Percentiles rank a stretch among this genome's conserved stretches.
phyloP scores from a whole-genome alignment of 352 stramenopile species.

The Elongisporangium prolatum region DNA sequence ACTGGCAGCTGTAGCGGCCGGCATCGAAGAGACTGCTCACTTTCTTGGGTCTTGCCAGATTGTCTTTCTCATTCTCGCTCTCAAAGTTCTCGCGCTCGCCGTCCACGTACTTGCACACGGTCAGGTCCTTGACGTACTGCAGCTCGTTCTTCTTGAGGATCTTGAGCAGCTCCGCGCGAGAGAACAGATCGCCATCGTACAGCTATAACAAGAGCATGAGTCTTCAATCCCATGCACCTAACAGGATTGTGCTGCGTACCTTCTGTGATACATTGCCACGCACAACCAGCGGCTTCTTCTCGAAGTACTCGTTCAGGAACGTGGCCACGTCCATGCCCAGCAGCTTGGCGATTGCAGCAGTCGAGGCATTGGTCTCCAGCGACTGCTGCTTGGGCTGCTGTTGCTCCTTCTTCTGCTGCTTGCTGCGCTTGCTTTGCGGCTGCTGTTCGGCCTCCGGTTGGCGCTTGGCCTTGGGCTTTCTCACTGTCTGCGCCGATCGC shows the following conservation, averaged over 20 bases:
- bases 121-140: conserved; percentile 62
- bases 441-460: conserved; percentile 13
- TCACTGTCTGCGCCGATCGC: no score
- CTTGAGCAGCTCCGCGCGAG: conserved; percentile 59
- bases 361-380: conserved; percentile 12
- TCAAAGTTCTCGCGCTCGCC: conserved; percentile 66
- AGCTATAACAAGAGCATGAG: conserved; percentile 12
- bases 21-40: conserved; percentile 56
- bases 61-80: conserved; percentile 40
- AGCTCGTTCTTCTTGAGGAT: conserved; percentile 52
- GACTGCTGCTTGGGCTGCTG: conserved; percentile 5
- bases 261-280: conserved; percentile 37
- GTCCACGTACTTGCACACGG: conserved; percentile 70
- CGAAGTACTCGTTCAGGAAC: conserved; percentile 76
- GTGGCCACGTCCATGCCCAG: conserved; percentile 56
- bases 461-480: conserved; percentile 24
- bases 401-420: conserved; percentile 30
- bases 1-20: conserved; percentile 77
- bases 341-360: conserved; percentile 30
- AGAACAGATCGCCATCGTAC: conserved; percentile 62
- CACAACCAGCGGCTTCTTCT: conserved; percentile 82
- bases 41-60: conserved; percentile 42
- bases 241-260: conserved; percentile 3
- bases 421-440: conserved; percentile 18
- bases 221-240: background rate